These are phyloP conservation scores for Viscum album DNA, from an alignment of 177 flowering plant genomes.

Conservation along the genomic window DNA sequence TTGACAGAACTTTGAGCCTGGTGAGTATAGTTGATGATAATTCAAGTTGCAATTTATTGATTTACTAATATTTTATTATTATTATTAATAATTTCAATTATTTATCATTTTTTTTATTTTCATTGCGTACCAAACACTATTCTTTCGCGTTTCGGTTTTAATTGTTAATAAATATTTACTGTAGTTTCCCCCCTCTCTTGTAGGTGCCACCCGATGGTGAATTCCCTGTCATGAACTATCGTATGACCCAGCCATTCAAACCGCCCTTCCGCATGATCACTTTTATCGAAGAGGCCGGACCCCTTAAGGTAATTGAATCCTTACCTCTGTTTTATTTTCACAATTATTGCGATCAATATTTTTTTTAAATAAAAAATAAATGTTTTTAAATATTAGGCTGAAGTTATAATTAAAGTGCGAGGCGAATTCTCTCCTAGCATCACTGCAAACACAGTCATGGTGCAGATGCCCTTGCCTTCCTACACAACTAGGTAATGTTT, in stretches of 20 bases:
- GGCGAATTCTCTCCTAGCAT: constrained; percentile 70
- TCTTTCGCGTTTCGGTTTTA: neutral
- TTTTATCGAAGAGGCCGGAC: constrained; percentile 82
- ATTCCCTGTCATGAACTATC: constrained; percentile 95
- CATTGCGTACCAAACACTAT: too few relatives aligned
- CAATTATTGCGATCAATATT: neutral
- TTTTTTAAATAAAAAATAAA: too few relatives aligned
- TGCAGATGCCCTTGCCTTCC: constrained; percentile 78
- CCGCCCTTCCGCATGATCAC: constrained; percentile 81
- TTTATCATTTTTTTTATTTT: too few relatives aligned
- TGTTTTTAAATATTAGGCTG: constrained; percentile 45
- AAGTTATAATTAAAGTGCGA: constrained; percentile 69
- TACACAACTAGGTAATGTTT: constrained; percentile 57
- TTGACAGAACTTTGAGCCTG: constrained; percentile 72
- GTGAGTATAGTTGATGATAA: constrained; percentile 36
- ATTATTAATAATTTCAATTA: neutral
- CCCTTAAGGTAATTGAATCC: constrained; percentile 41
- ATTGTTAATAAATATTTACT: too few relatives aligned
- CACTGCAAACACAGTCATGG: constrained; percentile 63
- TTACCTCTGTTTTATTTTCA: neutral
- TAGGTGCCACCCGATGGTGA: constrained; percentile 98
- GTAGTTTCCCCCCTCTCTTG: constrained; percentile 3
- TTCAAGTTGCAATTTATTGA: too few relatives aligned
- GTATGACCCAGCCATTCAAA: constrained; percentile 90
- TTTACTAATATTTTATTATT: neutral